These are phyloP conservation scores for Dendrothele bispora DNA, from an alignment of 768 basidiomycete species.

Conservation along the genomic window DNA sequence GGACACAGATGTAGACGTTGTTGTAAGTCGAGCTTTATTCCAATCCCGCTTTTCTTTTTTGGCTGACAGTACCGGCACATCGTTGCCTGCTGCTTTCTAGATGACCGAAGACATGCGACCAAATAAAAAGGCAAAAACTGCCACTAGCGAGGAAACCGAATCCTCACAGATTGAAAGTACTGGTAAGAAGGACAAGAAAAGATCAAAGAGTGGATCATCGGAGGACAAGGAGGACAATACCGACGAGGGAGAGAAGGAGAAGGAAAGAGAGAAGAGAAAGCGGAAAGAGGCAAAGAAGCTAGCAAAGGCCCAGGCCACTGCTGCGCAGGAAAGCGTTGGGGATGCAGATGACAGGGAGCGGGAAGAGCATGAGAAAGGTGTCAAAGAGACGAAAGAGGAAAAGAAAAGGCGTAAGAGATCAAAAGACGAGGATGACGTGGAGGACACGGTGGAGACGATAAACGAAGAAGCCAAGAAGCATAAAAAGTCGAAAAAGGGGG, in stretches of 20 bases:
- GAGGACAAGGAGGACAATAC: constrained; percentile 23
- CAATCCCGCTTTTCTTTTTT: neutral
- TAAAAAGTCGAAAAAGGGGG: constrained; percentile 9
- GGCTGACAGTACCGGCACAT: neutral
- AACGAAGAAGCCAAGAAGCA: constrained; percentile 1
- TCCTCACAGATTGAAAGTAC: too few species aligned
- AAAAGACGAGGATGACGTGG: constrained; percentile 15
- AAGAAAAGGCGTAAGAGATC: constrained; percentile 8
- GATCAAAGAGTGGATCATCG: constrained; percentile 15
- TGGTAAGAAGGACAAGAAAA: too few species aligned
- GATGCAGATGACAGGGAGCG: constrained; percentile 9
- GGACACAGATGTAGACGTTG: constrained; percentile 26
- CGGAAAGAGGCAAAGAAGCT: constrained; percentile 15
- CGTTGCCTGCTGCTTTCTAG: too few species aligned
- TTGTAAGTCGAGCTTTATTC: constrained; percentile 2
- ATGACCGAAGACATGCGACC: constrained; percentile 11
- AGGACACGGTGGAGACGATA: constrained; percentile 1
- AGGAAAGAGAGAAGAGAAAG: constrained; percentile 12
- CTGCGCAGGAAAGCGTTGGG: constrained; percentile 9
- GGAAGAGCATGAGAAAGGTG: constrained; percentile 20
- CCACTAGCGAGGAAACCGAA: too few species aligned
- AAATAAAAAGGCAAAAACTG: constrained; percentile 31
- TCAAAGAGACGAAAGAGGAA: constrained; percentile 2
- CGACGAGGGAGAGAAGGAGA: constrained; percentile 14
- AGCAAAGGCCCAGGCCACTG: constrained; percentile 12